These are phyloP conservation scores for Ochetophila trinervis DNA, from an alignment of 306 rosid genomes.

Conservation along the genomic window DNA sequence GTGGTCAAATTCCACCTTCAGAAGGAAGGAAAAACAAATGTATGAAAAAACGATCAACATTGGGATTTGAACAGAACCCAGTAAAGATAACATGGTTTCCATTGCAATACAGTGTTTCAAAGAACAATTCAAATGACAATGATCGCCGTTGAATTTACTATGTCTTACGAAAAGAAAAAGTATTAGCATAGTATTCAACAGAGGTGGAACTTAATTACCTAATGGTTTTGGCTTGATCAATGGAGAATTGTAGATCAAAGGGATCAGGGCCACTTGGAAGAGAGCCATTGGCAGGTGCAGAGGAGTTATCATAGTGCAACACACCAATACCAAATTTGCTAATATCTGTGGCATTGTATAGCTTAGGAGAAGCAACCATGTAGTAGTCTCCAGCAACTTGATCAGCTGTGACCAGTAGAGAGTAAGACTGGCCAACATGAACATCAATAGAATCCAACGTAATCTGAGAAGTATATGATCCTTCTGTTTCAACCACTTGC, in stretches of 20 bases:
- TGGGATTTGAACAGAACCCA: not conserved
- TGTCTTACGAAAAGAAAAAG: not conserved
- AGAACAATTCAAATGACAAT: too few relatives aligned
- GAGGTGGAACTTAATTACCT: conserved; percentile 19
- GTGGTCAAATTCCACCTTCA: conserved; percentile 69
- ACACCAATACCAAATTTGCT: conserved; percentile 38
- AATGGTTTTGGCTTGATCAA: conserved; percentile 49
- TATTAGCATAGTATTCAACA: not conserved
- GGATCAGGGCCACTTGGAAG: conserved; percentile 60
- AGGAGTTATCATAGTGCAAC: conserved; percentile 52
- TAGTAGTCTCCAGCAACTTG: conserved; percentile 47
- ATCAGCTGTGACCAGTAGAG: conserved; percentile 59
- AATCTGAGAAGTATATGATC: conserved; percentile 53
- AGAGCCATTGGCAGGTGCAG: conserved; percentile 38
- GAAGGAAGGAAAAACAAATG: too few relatives aligned
- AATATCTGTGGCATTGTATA: conserved; percentile 12
- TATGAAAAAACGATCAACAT: not conserved
- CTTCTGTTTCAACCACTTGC: conserved; percentile 67
- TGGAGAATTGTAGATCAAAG: conserved; percentile 43
- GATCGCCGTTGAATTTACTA: too few relatives aligned
- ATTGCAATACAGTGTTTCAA: too few relatives aligned
- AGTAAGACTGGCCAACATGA: conserved; percentile 80
- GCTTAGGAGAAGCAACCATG: conserved; percentile 66
- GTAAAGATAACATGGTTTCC: not conserved
- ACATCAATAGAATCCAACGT: conserved; percentile 55